These are phyloP conservation scores for Mycogone perniciosa DNA, from an alignment of 2,329 filamentous ascomycete genomes.

Conservation along the genomic window DNA sequence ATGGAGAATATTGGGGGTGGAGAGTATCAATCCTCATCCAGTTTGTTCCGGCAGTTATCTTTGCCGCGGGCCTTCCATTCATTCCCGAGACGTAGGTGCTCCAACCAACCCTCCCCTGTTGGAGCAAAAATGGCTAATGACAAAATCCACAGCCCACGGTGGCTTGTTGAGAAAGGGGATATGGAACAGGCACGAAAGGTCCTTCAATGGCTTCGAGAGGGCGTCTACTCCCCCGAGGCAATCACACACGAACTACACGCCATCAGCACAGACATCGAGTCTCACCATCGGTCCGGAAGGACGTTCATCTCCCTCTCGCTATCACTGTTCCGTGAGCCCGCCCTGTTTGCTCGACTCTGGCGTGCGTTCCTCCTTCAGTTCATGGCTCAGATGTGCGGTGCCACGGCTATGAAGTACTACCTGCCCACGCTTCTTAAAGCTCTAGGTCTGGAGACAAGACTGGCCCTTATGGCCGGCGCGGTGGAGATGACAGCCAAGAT, in stretches of 20 bases:
- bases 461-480: constrained; percentile 47
- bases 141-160: constrained; percentile 42
- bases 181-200: constrained; percentile 36
- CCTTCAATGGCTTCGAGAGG: constrained; percentile 44
- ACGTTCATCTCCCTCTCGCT: constrained; percentile 19
- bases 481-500: constrained; percentile 54
- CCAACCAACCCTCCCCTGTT: too few relatives aligned
- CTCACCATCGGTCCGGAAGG: constrained; percentile 25
- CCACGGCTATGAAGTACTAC: constrained; percentile 56
- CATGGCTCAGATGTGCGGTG: constrained; percentile 55
- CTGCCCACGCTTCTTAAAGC: constrained; percentile 47
- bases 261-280: constrained; percentile 40
- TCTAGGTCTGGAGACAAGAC: constrained; percentile 41
- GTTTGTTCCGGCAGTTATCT: constrained; percentile 44
- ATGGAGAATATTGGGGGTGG: constrained; percentile 45
- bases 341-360: constrained; percentile 49
- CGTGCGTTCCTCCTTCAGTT: constrained; percentile 51
- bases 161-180: constrained; percentile 48
- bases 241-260: constrained; percentile 38
- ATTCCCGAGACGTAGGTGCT: constrained; percentile 44
- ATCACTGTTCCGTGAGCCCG: constrained; percentile 42
- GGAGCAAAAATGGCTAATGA: constrained; percentile 17
- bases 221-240: constrained; percentile 29
- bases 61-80: constrained; percentile 44
- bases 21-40: constrained; percentile 46